Evolutionary conservation across 2,329 filamentous ascomycete genomes (phyloP), one percentile per base, ranked within the genome.

Genomic region (Fusarium lyarnte): DNA sequence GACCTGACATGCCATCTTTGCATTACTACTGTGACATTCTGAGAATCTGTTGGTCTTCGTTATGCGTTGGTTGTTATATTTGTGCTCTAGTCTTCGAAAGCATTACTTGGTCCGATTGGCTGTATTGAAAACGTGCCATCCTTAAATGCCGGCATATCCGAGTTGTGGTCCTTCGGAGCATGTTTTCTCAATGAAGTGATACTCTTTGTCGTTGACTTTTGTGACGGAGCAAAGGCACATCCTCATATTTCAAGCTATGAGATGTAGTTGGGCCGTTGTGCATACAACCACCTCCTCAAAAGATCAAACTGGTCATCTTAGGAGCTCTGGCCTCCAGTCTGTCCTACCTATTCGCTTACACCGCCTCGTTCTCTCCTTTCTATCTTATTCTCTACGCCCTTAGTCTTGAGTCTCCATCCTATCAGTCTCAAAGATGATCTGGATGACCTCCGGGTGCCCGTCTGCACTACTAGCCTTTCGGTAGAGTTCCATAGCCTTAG

Each of bases 151-250:
- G 31, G 23, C 47, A 21, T 19, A 35, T 21, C 31, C 31, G 23
- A 27, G 6, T 3, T 25, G 2, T 25, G 7, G 17, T 14, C 7
- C 0, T 16, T 35, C 4, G 21, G 8, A 11, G 23, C 12, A 52
- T 52, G 8, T 36, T 52, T 6, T 23, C 12, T 36, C 2, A 21
- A 11, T 6, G 2, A 2, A 9, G 6, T 21, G n/a, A 4, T 16
- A 9, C 6, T 36, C 13, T 36, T 12, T 52, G 9, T n/a, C 1
- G 4, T 14, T 25, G n/a, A 12, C 8, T 27, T 16, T 16, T 4
- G 5, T 11, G 23, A 33, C 8, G 5, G 17, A 19, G n/a, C n/a
- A 19, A 19, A 12, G 29, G 14, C 27, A 31, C 2, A 19, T 33
- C 2, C n/a, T 23, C 8, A 5, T 25, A 13, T 35, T 21, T 21